These are phyloP conservation scores for Pelargonium hybrid DNA, from an alignment of 441 rosid genomes.

Conservation along the genomic window DNA sequence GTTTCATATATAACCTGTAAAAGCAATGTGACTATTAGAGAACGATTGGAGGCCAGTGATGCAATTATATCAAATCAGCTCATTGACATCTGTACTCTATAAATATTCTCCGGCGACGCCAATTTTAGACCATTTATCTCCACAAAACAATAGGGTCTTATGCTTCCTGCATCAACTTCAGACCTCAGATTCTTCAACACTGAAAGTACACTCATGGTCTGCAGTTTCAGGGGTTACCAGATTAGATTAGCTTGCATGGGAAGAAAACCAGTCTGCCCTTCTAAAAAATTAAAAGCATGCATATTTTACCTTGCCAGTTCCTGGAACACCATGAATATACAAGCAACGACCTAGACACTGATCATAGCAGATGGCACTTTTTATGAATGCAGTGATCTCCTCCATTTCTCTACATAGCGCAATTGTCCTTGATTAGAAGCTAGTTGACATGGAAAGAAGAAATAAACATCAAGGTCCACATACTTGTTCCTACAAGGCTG, in stretches of 20 bases:
- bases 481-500: conserved; percentile 82
- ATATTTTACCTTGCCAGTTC: conserved; percentile 79
- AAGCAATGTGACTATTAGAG: conserved; percentile 8
- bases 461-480: conserved; percentile 13
- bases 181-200: conserved; percentile 73
- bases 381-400: conserved; percentile 67
- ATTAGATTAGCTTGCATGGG: conserved; percentile 1
- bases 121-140: conserved; percentile 90
- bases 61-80: neutral
- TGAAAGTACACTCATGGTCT: conserved; percentile 82
- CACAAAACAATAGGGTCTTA: conserved; percentile 72
- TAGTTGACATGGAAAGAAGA: neutral
- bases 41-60: conserved; percentile 1
- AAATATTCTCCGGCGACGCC: conserved; percentile 87
- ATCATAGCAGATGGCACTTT: conserved; percentile 74
- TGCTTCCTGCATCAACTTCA: conserved; percentile 71
- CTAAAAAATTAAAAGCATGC: neutral
- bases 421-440: conserved; percentile 4
- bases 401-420: conserved; percentile 60
- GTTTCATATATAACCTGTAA: conserved; percentile 82
- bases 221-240: conserved; percentile 19
- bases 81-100: conserved; percentile 34
- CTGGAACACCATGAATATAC: conserved; percentile 95
- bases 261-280: neutral
- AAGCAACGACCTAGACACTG: conserved; percentile 89